Evolutionary conservation across 805 yeast genomes (phyloP), one percentile per base, ranked within the genome.

Genomic region (Schizosaccharomyces osmophilus): DNA sequence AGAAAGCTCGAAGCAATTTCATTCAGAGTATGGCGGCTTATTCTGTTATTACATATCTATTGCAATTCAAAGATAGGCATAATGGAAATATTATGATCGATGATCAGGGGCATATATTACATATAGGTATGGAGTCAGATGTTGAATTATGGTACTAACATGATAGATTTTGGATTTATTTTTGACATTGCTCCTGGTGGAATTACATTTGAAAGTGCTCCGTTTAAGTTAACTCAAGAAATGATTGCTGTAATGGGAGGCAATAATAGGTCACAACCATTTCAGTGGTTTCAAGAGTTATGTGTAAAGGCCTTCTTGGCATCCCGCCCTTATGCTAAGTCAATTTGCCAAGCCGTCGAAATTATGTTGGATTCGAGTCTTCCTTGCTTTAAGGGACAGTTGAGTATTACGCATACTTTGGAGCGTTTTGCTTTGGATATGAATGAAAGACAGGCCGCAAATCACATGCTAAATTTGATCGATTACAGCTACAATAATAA

Each of bases 111-210:
- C 96, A 93, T 70, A 81, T 94, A 64, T 74, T 94, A 64, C 99
- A 93, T 72, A 87, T 94, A 36, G 41, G 41, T 36, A 36, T 11
- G 41, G 41, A 36, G 3, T 36, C 41, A 36, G 2, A 3, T 13
- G 41, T 6, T 36, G 41, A 36, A 1, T 36, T 1, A 11, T 9
- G 41, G 15, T 36, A 36, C 41, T 36, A 36, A 36, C 41, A 36
- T 36, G 11, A 13, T 36, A 72, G 99, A 93, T 73, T 93, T 93
- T 74, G 99, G 99, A 2, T 93, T 93, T 78, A 89, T 96, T 68
- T 94, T 93, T 70, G 99, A 93, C 73, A 93, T 93, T 71, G 97
- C 87, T 42, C 99, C 99, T 9, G 99, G 99, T 65, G 98, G 98
- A 43, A 97, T 93, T 59, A 87, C 83, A 68, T 94, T 93, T 70